These are phyloP conservation scores for Suillus hirtellus DNA, from an alignment of 768 basidiomycete genomes.

Conservation along the genomic window DNA sequence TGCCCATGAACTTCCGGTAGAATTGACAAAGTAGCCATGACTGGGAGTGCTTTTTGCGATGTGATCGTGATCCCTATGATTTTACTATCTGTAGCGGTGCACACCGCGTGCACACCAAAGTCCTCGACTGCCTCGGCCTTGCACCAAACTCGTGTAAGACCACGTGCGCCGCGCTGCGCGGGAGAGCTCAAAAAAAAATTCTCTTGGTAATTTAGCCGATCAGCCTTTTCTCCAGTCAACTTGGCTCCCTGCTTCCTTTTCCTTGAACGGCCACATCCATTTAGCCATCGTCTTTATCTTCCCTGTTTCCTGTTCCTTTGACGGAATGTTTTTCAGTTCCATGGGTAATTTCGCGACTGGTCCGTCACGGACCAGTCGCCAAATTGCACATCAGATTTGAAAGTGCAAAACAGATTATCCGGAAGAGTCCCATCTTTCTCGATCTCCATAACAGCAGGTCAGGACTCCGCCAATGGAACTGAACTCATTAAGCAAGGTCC, in stretches of 20 bases:
- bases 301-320: not conserved
- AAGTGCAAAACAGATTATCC: not conserved
- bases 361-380: not conserved
- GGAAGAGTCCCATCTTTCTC: not conserved
- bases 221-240: too few species aligned
- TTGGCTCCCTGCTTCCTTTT: not conserved
- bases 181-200: too few species aligned
- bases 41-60: too few species aligned
- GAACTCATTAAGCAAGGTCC: not conserved
- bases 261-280: slow-evolving; percentile 10
- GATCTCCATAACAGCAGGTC: not conserved
- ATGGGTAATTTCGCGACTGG: not conserved
- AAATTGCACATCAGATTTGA: not conserved
- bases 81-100: too few species aligned
- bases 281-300: not conserved
- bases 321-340: not conserved
- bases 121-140: too few species aligned
- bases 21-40: too few species aligned
- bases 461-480: not conserved
- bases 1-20: too few species aligned
- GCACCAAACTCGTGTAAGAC: too few species aligned
- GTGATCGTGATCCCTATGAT: too few species aligned
- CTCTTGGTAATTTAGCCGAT: too few species aligned
- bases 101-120: too few species aligned
- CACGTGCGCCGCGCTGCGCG: too few species aligned